Evolutionary conservation across 192 early-diverging fungal genomes (phyloP), one percentile per base, ranked within the genome.

Genomic region (Phycomyces blakesleeanus): DNA sequence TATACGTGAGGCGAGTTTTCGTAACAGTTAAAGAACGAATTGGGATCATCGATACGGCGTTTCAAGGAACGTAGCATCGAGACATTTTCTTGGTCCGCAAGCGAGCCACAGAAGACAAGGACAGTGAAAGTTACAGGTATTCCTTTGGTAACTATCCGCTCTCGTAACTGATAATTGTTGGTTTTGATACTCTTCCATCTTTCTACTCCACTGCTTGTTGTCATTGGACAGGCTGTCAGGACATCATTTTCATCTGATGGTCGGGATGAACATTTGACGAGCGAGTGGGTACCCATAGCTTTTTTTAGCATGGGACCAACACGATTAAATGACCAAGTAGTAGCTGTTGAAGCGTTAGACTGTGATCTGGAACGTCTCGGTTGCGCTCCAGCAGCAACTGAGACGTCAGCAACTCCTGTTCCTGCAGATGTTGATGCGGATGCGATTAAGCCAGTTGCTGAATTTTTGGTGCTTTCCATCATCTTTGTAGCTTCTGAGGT

Each of bases 151-250:
- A 20, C 12, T 14, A 54, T 67, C 20, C 27, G n/a, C 22, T 67
- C 51, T 14, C 29, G 44, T 40, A 67, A 26, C 7, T 59, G 50
- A 41, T 38, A 40, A 61, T 61, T 58, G 44, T 68, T 68, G 0
- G 66, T 34, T 14, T 49, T 52, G n/a, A 68, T 68, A 22, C 57
- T 37, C 39, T 61, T 59, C 66, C 66, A 68, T 53, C 42, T 55
- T 14, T 49, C 27, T 51, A 49, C 14, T 51, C 20, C 38, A 22
- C 44, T 51, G 4, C 24, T 24, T 18, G 44, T 51, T 10, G 59
- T 22, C 21, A 27, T 51, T 38, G 52, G 25, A 42, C 27, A 20
- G 37, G 49, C 49, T 4, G 49, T 50, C 21, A 34, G 29, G 29
- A 7, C 7, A 7, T 34, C 29, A 34, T 34, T 34, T 34, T 34